phyloP scores from a whole-genome alignment of 73 alveolate species.

The Paramecium tetraurelia region DNA sequence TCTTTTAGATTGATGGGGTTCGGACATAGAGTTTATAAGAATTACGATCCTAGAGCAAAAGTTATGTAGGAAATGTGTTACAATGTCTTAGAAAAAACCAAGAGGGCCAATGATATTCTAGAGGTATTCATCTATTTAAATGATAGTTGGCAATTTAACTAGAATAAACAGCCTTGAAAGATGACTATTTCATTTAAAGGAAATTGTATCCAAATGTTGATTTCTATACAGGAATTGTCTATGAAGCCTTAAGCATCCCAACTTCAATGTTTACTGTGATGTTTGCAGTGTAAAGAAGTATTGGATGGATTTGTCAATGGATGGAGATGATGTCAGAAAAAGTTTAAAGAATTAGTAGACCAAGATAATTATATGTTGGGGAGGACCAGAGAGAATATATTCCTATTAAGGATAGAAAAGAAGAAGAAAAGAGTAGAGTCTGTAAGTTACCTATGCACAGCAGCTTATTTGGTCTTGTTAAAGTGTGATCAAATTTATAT shows the following conservation, averaged over 20 bases:
- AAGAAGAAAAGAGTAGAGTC: conserved; percentile 49
- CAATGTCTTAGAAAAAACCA: conserved; percentile 36
- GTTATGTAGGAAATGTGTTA: conserved; percentile 65
- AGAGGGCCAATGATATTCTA: conserved; percentile 31
- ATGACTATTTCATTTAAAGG: conserved; percentile 85
- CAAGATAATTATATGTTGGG: conserved; percentile 85
- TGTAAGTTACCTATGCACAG: conserved; percentile 54
- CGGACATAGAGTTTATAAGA: conserved; percentile 97
- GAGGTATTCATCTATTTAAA: not conserved
- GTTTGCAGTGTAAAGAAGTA: conserved; percentile 91
- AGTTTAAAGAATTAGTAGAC: conserved; percentile 79
- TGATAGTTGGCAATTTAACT: conserved; percentile 73
- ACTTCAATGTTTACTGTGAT: conserved; percentile 93
- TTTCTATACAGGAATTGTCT: conserved; percentile 91
- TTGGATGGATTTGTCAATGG: conserved; percentile 97
- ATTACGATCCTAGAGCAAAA: conserved; percentile 65
- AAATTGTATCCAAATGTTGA: conserved; percentile 96
- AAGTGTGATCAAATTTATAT: conserved; percentile 5
- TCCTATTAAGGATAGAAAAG: conserved; percentile 66
- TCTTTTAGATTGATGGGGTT: conserved; percentile 95
- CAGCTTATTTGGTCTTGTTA: conserved; percentile 49
- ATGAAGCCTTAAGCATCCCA: conserved; percentile 91
- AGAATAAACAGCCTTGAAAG: conserved; percentile 85
- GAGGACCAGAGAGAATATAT: conserved; percentile 55
- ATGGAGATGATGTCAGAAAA: conserved; percentile 90